These are phyloP conservation scores for Cytospora schulzeri DNA, from an alignment of 2,329 filamentous ascomycete species.

Conservation along the genomic window DNA sequence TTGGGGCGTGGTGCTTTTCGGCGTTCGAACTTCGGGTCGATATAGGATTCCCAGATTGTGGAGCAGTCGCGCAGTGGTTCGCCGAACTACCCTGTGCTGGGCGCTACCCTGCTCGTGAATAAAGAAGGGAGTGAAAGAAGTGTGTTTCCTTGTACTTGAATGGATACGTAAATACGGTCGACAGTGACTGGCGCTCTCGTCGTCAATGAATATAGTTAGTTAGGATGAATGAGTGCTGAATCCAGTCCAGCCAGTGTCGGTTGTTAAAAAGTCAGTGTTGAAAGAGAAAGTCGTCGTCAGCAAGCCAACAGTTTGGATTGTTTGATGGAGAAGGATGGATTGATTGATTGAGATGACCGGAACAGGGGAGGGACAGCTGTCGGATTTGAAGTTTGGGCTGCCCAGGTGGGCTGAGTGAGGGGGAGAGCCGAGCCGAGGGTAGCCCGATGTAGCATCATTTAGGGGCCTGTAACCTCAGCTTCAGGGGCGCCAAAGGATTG, in stretches of 20 bases:
- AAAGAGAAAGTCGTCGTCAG: conserved; percentile 15
- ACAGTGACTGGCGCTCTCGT: not conserved
- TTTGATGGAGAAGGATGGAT: no score
- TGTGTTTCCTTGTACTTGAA: not conserved
- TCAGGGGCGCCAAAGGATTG: not conserved
- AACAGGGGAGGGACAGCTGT: conserved; percentile 1
- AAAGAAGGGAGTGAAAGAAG: not conserved
- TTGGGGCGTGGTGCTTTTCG: not conserved
- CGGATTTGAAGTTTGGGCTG: not conserved
- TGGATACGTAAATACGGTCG: not conserved
- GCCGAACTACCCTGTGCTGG: conserved; percentile 8
- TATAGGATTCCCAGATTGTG: not conserved
- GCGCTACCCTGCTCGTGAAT: conserved; percentile 11
- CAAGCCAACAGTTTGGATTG: not conserved
- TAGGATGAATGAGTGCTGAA: not conserved
- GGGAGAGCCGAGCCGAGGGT: not conserved
- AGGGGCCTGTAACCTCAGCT: not conserved
- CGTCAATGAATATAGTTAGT: not conserved
- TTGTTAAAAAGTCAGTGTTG: not conserved
- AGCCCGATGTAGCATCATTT: not conserved
- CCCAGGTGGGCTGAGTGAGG: not conserved
- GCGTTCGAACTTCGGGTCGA: not conserved
- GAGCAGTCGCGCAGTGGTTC: conserved; percentile 5
- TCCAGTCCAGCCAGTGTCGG: conserved; percentile 10
- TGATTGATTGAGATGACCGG: not conserved